Base-by-base conservation (phyloP, 257 asterid genomes). In the Coffea canephora region DNA sequence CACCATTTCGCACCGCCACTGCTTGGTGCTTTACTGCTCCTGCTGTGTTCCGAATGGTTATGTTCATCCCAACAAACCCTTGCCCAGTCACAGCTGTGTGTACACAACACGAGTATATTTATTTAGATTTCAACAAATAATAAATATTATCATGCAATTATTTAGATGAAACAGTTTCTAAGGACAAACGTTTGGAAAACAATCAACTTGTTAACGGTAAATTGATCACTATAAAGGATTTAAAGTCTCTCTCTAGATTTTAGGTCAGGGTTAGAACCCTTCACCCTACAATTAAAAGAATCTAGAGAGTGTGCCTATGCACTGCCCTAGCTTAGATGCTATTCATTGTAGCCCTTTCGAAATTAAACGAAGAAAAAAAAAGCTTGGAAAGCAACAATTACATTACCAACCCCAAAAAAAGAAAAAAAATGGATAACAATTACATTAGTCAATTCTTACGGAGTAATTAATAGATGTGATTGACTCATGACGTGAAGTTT, bases 1-100 rank as follows among this genome's bases (percentile, higher is more conserved):
- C 85, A 18, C 67, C 72, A 21, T 77, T 77, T 52, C 85, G 75
- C 6, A 82, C 74, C 6, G 85, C 85, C 1, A 82, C 85, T 1
- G 85, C 85, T 64, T 82, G 85, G 36, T 82, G 82, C 62, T 61
- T 82, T 18, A 19, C 7, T 2, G 85, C 75, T 9, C 82, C 85
- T 0, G 82, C 85, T 3, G 81, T 78, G 77, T 82, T 77, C 7
- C 57, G 55, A 62, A 82, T 70, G n/a, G 81, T 82, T 15, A 82
- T 72, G 73, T 78, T 78, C 12, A 36, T 59, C 15, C 54, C 85
- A 12, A 82, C 79, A 59, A 82, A 82, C 13, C 79, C 69, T 54
- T 48, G 64, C 2, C 82, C 85, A 0, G 39, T 64, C 13, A 82
- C 76, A 27, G 76, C 85, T 82, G 81, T 9, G n/a, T 82, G 81